These are phyloP conservation scores for Plenodomus lindquistii DNA, from an alignment of 2,329 filamentous ascomycete genomes.

Conservation along the genomic window DNA sequence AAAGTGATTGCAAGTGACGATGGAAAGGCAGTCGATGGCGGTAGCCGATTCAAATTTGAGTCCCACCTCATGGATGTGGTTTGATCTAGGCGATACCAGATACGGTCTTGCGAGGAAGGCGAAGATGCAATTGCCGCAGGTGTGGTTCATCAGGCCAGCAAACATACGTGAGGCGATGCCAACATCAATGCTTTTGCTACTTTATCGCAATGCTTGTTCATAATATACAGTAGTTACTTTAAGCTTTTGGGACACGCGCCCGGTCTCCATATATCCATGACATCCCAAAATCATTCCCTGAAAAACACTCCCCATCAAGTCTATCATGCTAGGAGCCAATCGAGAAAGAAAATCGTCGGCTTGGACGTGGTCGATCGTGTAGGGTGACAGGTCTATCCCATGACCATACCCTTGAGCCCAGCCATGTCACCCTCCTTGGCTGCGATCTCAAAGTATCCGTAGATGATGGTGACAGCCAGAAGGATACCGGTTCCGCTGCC, in stretches of 20 bases:
- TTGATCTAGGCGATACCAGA: too few species aligned
- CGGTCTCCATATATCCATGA: neutral
- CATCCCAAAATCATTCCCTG: neutral
- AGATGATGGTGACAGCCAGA: slow-evolving; percentile 99
- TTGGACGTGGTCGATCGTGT: neutral
- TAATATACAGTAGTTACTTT: neutral
- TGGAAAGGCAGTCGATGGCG: too few species aligned
- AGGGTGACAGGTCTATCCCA: slow-evolving; percentile 48
- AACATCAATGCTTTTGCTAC: neutral
- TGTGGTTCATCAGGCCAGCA: too few species aligned
- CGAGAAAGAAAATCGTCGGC: neutral
- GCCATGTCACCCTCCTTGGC: slow-evolving; percentile 97
- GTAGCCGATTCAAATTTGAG: too few species aligned
- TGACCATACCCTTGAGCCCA: slow-evolving; percentile 71
- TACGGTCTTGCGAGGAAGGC: too few species aligned
- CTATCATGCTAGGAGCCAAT: neutral
- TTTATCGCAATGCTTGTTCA: neutral
- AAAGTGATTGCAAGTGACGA: too few species aligned
- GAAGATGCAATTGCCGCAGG: too few species aligned
- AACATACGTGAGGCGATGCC: neutral
- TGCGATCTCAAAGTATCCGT: slow-evolving; percentile 98
- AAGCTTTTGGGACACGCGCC: neutral
- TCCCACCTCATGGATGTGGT: too few species aligned
- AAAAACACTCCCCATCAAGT: neutral
- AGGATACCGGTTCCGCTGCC: slow-evolving; percentile 97